These are phyloP conservation scores for Metarhizium anisopliae DNA, from an alignment of 2,329 filamentous ascomycete species.

Conservation along the genomic window DNA sequence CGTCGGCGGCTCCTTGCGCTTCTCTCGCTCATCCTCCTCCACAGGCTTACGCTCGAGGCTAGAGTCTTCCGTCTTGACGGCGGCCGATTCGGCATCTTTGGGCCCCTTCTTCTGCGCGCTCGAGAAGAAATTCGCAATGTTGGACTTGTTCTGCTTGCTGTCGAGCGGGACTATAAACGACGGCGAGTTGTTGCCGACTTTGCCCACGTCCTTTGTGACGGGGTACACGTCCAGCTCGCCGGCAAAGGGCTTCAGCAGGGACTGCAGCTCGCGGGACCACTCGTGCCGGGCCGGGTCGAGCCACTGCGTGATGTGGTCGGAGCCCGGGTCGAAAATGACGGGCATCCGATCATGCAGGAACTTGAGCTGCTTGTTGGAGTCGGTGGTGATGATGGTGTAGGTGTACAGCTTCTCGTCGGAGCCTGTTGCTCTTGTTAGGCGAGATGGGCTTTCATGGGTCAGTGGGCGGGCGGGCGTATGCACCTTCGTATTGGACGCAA, in stretches of 20 bases:
- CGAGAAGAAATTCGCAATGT: conserved; percentile 89
- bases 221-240: conserved; percentile 78
- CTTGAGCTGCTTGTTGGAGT: conserved; percentile 69
- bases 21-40: not conserved
- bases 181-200: conserved; percentile 85
- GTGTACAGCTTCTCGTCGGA: conserved; percentile 64
- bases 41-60: not conserved
- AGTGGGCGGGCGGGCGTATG: conserved; percentile 3
- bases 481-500: conserved; percentile 70
- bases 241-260: conserved; percentile 66
- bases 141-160: conserved; percentile 81
- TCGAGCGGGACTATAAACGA: conserved; percentile 74
- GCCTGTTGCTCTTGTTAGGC: conserved; percentile 1
- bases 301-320: conserved; percentile 63
- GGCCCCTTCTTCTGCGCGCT: conserved; percentile 33
- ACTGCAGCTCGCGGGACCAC: conserved; percentile 74
- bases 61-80: not conserved
- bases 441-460: not conserved
- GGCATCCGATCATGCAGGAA: conserved; percentile 97
- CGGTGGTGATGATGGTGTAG: conserved; percentile 90
- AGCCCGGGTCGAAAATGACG: conserved; percentile 74
- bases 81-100: not conserved
- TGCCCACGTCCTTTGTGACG: conserved; percentile 82
- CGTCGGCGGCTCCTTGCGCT: conserved; percentile 17
- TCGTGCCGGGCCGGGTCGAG: conserved; percentile 62